phyloP scores from a whole-genome alignment of 1,139 yeast species.

The Protomyces pachydermus region DNA sequence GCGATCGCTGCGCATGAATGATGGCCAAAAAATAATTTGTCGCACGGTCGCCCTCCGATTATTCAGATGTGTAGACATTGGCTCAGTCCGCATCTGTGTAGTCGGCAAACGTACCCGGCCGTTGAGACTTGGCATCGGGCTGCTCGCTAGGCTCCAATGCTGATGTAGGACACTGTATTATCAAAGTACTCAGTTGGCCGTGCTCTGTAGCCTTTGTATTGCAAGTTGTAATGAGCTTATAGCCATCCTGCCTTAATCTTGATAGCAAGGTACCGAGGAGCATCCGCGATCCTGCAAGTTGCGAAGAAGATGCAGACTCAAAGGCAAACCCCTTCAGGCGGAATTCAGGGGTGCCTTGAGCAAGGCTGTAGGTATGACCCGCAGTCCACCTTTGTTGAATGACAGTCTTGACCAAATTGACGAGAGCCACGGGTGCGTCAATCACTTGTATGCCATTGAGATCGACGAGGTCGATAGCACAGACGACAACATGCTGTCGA shows the following conservation, averaged over 20 bases:
- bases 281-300: constrained; percentile 2
- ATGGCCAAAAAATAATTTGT: background rate
- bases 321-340: constrained; percentile 5
- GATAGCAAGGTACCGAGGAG: constrained; percentile 10
- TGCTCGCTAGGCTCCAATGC: background rate
- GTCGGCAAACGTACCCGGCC: background rate
- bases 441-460: constrained; percentile 8
- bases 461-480: constrained; percentile 13
- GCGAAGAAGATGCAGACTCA: background rate
- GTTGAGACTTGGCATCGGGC: background rate
- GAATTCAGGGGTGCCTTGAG: constrained; percentile 12
- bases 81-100: background rate
- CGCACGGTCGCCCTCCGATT: background rate
- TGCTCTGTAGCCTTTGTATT: constrained; percentile 3
- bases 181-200: constrained; percentile 16
- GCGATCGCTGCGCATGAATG: no score
- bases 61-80: background rate
- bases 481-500: background rate
- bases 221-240: constrained; percentile 12
- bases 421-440: constrained; percentile 13
- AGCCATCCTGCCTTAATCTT: constrained; percentile 3
- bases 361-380: constrained; percentile 3
- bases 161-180: constrained; percentile 7
- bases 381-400: constrained; percentile 5
- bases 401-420: constrained; percentile 8